Conservation (phyloP, 768 basidiomycete genomes). For the Russula sp. region DNA sequence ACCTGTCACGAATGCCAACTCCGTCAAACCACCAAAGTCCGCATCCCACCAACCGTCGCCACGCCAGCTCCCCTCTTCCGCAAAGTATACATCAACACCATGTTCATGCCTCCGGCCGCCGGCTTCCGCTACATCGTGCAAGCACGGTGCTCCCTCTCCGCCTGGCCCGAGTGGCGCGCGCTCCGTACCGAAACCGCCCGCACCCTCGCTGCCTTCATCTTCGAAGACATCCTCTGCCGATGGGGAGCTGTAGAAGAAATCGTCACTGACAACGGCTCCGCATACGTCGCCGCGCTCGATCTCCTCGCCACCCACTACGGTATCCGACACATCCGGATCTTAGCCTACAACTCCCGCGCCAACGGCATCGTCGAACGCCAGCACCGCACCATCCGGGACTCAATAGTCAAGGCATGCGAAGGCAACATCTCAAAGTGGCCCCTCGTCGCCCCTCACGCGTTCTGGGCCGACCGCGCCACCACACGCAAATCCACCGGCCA, state of each 20-base stretch:
- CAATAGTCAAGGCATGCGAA: slow-evolving; percentile 30
- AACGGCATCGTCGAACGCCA: slow-evolving; percentile 33
- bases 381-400: slow-evolving; percentile 27
- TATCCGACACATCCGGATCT: slow-evolving; percentile 28
- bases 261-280: no score
- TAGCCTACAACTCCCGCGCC: slow-evolving; percentile 31
- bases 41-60: no score
- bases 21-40: no score
- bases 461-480: slow-evolving; percentile 35
- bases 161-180: no score
- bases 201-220: no score
- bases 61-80: background rate
- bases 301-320: background rate
- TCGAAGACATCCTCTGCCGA: no score
- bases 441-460: slow-evolving; percentile 20
- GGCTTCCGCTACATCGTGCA: background rate
- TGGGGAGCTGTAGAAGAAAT: no score
- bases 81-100: no score
- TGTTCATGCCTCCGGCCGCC: background rate
- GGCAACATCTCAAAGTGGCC: slow-evolving; percentile 32
- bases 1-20: no score
- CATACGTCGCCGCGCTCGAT: no score
- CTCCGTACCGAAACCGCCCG: no score
- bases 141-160: background rate
- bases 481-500: slow-evolving; percentile 27